Evolutionary conservation across 768 basidiomycete genomes (phyloP), one percentile per base, ranked within the genome.

Genomic region (Termitomyces eurrhizus): DNA sequence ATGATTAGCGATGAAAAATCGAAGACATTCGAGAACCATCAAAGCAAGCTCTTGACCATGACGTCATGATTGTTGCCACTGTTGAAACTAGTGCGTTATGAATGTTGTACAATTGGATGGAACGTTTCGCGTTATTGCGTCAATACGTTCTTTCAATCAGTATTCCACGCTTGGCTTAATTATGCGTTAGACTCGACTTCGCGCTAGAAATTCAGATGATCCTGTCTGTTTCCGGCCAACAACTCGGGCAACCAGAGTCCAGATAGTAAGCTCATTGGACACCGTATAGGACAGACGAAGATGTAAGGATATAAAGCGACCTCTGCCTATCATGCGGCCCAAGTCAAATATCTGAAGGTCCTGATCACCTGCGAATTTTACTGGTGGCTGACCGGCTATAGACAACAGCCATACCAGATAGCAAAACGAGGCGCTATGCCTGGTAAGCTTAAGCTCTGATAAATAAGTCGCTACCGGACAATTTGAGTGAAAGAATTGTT

Each of bases 171-270:
- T 58, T 92, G 92, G 46, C 90, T 83, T 51, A 96, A 75, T 29
- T 29, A 93, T 90, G 57, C 92, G 80, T 73, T 95, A 9, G 11
- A 37, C 11, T 37, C 92, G 0, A 95, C 89, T 65, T 97, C 95
- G 0, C 77, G 85, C 70, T 96, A 94, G 62, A 96, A 69, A 68
- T 92, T 93, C n/a, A 95, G 75, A 11, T 37, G 29, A 29, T 4
- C 29, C 29, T 29, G 29, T 29, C 29, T 4, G 21, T 81, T 48
- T 81, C 80, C 0, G 76, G 70, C 67, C 89, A 91, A 21, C 21
- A 21, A 21, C 21, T 41, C 41, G 86, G 0, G 92, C 86, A 1
- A 88, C 77, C 49, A 97, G 75, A 89, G 57, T 90, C 87, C 21
- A 94, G 12, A 96, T 69, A 16, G 69, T 66, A 9, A 96, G 80